Conservation (phyloP, 2,329 filamentous ascomycete genomes). For the Colletotrichum scovillei region DNA sequence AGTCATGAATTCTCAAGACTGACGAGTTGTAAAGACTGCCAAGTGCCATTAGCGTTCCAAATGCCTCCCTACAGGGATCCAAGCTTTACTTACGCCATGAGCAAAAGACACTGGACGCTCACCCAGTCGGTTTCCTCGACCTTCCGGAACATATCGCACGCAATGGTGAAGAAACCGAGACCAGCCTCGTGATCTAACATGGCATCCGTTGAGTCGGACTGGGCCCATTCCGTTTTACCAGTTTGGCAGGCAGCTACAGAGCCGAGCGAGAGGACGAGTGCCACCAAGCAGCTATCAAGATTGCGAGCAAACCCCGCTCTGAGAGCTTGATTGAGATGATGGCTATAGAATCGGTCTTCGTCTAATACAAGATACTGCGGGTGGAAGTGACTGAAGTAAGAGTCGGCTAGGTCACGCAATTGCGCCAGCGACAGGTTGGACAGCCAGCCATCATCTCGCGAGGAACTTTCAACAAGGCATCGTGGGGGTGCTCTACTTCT, state of each 20-base stretch:
- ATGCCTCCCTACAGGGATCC: background rate
- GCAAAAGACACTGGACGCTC: conserved; percentile 24
- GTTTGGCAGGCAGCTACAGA: conserved; percentile 15
- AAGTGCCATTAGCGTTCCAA: background rate
- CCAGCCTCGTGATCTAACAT: background rate
- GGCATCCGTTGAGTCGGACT: background rate
- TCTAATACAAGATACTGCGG: conserved; percentile 10
- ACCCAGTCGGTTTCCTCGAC: conserved; percentile 14
- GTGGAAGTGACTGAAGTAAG: conserved; percentile 23
- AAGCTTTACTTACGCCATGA: conserved; percentile 30
- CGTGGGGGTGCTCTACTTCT: conserved; percentile 11
- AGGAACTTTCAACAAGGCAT: background rate
- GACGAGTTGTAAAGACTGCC: background rate
- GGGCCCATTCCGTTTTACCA: conserved; percentile 2
- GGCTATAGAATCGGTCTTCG: conserved; percentile 10
- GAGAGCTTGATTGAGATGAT: conserved; percentile 9
- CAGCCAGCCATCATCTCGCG: background rate
- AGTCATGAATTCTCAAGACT: background rate
- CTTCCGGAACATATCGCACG: conserved; percentile 9
- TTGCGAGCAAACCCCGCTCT: background rate
- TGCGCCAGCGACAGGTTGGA: background rate
- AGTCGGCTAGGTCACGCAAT: background rate
- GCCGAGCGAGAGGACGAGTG: conserved; percentile 17
- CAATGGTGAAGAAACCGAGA: conserved; percentile 16
- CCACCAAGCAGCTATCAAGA: conserved; percentile 4